phyloP scores from a whole-genome alignment of 2,329 filamentous ascomycete species.

The Exophiala lecanii-corni region DNA sequence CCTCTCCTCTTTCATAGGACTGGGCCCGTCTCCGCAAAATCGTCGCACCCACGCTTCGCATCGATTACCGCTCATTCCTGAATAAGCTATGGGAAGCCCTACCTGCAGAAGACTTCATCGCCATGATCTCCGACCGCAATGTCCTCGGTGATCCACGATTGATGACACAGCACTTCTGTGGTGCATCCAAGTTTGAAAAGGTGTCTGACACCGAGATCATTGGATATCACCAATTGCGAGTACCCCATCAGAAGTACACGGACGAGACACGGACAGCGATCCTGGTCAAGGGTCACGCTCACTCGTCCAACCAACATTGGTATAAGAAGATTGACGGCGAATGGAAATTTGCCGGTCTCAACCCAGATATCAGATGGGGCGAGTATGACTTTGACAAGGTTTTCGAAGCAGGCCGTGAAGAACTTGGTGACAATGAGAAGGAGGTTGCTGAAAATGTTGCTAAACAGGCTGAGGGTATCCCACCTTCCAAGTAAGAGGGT shows the following conservation, averaged over 20 bases:
- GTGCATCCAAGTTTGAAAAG: conserved; percentile 29
- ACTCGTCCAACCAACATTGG: conserved; percentile 32
- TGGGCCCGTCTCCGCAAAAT: conserved; percentile 38
- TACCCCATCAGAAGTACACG: conserved; percentile 58
- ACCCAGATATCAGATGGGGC: conserved; percentile 28
- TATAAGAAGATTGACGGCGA: conserved; percentile 31
- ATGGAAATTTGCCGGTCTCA: conserved; percentile 31
- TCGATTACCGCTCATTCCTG: conserved; percentile 67
- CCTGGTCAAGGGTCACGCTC: conserved; percentile 56
- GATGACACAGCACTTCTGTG: conserved; percentile 61
- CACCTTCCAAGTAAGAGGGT: conserved; percentile 14
- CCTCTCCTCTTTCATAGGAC: conserved; percentile 28
- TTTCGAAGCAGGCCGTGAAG: conserved; percentile 25
- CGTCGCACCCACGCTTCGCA: conserved; percentile 50
- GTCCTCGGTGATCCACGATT: conserved; percentile 59
- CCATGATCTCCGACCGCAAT: conserved; percentile 53
- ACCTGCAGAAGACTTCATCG: conserved; percentile 57
- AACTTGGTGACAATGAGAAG: conserved; percentile 23
- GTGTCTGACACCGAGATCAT: conserved; percentile 27
- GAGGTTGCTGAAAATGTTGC: conserved; percentile 20
- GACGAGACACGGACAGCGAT: conserved; percentile 47
- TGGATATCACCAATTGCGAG: conserved; percentile 37
- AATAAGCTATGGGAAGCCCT: conserved; percentile 58
- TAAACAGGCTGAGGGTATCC: conserved; percentile 24
- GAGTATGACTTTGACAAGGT: conserved; percentile 30